phyloP scores from a whole-genome alignment of 2,329 filamentous ascomycete genomes.

The Fusarium sp. region DNA sequence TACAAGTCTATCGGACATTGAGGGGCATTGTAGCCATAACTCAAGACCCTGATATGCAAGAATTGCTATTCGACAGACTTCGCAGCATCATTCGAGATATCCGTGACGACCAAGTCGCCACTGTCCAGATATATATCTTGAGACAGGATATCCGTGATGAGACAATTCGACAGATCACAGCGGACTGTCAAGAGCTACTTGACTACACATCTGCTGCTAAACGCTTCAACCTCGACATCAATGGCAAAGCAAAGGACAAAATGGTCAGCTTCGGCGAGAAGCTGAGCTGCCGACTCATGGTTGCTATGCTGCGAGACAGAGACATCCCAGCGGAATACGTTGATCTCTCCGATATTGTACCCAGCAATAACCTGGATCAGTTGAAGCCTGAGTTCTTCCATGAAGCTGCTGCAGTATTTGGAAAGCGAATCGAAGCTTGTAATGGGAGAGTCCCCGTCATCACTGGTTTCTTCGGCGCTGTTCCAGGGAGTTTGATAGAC shows the following conservation, averaged over 20 bases:
- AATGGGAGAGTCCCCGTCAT: neutral
- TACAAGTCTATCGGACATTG: neutral
- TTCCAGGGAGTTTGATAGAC: neutral
- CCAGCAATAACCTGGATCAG: neutral
- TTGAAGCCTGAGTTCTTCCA: neutral
- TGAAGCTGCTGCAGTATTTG: neutral
- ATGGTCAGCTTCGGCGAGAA: neutral
- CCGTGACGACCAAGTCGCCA: neutral
- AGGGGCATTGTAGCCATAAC: neutral
- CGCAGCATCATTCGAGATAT: neutral
- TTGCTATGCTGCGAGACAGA: neutral
- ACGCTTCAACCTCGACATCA: neutral
- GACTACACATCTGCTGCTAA: neutral
- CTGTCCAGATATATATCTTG: neutral
- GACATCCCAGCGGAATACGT: neutral
- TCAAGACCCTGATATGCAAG: neutral
- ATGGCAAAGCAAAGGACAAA: neutral
- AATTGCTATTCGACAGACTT: neutral
- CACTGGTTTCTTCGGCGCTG: neutral
- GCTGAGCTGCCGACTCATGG: neutral
- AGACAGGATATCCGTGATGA: neutral
- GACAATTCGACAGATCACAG: neutral
- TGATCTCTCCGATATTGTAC: neutral
- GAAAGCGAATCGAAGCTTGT: neutral
- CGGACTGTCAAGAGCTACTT: neutral